Conservation (phyloP, 495 filamentous ascomycete species). For the Polyplosphaeria fusca region DNA sequence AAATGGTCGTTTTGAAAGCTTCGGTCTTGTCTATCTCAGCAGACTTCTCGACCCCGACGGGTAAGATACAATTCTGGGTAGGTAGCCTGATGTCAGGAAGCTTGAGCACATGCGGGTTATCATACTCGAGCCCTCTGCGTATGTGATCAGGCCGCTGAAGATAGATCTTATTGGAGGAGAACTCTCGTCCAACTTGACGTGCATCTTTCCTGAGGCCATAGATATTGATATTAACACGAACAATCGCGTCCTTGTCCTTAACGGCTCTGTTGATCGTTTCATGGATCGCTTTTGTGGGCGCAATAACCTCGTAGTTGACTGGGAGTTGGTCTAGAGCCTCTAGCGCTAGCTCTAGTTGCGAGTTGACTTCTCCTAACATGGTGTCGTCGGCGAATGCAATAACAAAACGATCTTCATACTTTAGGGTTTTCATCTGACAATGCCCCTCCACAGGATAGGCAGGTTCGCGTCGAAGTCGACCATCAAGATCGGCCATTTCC, state of each 20-base stretch:
- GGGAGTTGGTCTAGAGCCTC: not conserved
- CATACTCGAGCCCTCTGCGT: not conserved
- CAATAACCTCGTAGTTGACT: constrained; percentile 5
- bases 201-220: constrained; percentile 9
- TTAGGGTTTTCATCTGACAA: not conserved
- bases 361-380: constrained; percentile 10
- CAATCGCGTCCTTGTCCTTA: constrained; percentile 19
- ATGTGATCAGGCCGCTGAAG: constrained; percentile 17
- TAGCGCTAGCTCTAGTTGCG: constrained; percentile 9
- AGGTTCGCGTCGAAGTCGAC: not conserved
- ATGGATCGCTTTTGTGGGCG: constrained; percentile 1
- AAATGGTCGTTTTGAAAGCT: constrained; percentile 9
- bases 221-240: constrained; percentile 20
- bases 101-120: constrained; percentile 26
- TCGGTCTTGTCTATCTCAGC: not conserved
- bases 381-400: constrained; percentile 16
- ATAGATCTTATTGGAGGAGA: constrained; percentile 14
- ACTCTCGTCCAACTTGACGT: not conserved
- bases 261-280: constrained; percentile 15
- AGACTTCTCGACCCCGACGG: not conserved
- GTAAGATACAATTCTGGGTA: not conserved
- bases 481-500: constrained; percentile 13
- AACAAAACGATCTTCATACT: not conserved
- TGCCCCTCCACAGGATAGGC: constrained; percentile 1
- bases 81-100: constrained; percentile 13